Conservation (phyloP, 2,329 filamentous ascomycete genomes). For the Fusarium guadeloupense region DNA sequence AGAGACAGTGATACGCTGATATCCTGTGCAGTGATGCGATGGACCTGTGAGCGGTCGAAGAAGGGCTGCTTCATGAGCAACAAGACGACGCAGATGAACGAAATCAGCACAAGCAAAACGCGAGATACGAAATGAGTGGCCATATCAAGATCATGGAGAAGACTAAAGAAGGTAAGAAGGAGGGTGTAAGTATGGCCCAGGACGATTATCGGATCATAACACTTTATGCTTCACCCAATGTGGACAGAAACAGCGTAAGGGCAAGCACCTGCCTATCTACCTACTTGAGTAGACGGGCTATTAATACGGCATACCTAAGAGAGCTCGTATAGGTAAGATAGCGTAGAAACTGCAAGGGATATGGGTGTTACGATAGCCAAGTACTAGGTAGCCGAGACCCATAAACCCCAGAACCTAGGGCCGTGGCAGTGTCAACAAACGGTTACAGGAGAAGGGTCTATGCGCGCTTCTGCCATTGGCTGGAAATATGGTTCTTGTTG, state of each 20-base stretch:
- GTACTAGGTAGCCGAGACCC: too few relatives aligned
- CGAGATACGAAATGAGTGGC: constrained; percentile 9
- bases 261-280: too few relatives aligned
- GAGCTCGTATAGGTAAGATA: too few relatives aligned
- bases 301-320: too few relatives aligned
- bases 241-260: too few relatives aligned
- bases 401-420: too few relatives aligned
- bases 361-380: too few relatives aligned
- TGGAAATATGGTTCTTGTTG: not conserved
- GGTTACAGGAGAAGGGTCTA: not conserved
- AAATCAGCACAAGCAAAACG: constrained; percentile 17
- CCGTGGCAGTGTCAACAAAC: not conserved
- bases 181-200: not conserved
- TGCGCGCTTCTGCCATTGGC: constrained; percentile 6
- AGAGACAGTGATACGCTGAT: constrained; percentile 33
- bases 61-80: constrained; percentile 33
- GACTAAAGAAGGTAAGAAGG: not conserved
- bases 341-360: too few relatives aligned
- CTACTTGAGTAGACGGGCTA: too few relatives aligned
- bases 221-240: too few relatives aligned
- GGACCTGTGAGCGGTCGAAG: constrained; percentile 19
- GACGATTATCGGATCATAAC: not conserved
- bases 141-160: constrained; percentile 9
- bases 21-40: constrained; percentile 38
- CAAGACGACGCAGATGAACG: constrained; percentile 17